A percentile compares a stretch with the other conserved stretches of the same genome.
Evolutionary conservation across 2,329 filamentous ascomycete species (phyloP).

Genomic region (Sporothrix protearum): DNA sequence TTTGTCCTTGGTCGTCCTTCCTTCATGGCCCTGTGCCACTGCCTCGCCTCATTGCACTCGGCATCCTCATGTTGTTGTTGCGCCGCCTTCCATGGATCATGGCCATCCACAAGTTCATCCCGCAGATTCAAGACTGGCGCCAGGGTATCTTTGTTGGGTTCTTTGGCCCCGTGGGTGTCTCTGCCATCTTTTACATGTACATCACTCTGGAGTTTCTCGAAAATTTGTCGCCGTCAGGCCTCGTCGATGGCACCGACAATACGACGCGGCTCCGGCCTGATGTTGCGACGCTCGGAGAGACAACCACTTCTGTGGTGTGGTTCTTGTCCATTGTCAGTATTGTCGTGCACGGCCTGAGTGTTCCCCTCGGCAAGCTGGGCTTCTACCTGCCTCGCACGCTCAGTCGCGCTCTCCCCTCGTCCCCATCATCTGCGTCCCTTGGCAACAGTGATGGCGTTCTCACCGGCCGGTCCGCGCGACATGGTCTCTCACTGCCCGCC

Average conservation of each 20-base stretch:
- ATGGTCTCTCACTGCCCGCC: conserved; percentile 28
- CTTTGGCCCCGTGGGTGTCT: conserved; percentile 90
- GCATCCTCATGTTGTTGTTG: conserved; percentile 70
- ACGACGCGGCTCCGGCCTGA: conserved; percentile 62
- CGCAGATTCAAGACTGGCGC: conserved; percentile 68
- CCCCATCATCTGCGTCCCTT: conserved; percentile 15
- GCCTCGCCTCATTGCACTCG: conserved; percentile 68
- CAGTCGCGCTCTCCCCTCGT: conserved; percentile 41
- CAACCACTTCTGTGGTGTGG: conserved; percentile 73
- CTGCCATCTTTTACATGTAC: conserved; percentile 86
- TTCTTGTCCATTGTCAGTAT: conserved; percentile 81
- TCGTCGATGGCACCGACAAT: conserved; percentile 60
- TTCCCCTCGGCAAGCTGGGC: conserved; percentile 68
- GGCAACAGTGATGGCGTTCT: neutral
- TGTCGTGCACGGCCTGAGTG: conserved; percentile 77
- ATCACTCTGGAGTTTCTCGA: conserved; percentile 71
- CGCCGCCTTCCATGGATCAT: conserved; percentile 75
- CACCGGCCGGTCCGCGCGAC: neutral
- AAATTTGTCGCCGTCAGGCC: conserved; percentile 58
- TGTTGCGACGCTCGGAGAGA: conserved; percentile 61
- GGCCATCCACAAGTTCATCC: conserved; percentile 69
- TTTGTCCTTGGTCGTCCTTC: conserved; percentile 77
- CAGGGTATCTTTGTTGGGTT: conserved; percentile 87
- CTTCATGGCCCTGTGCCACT: conserved; percentile 62
- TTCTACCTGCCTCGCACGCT: conserved; percentile 62